phyloP scores from a whole-genome alignment of 2,329 filamentous ascomycete genomes.

The Apiospora phragmitis region DNA sequence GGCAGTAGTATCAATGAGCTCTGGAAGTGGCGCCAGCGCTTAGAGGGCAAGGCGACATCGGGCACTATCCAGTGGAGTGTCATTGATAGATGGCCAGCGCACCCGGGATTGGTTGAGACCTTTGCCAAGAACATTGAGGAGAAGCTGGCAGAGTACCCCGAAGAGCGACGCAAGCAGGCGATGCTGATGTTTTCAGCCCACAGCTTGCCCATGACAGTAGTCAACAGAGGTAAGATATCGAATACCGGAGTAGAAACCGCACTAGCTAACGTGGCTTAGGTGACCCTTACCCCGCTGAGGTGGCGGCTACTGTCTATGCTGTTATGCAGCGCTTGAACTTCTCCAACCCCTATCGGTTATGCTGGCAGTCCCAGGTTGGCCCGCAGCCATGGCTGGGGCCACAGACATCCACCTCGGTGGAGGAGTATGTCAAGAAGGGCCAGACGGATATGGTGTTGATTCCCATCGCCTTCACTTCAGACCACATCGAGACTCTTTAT shows the following conservation, averaged over 20 bases:
- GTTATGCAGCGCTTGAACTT: conserved; percentile 92
- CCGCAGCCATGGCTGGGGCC: conserved; percentile 94
- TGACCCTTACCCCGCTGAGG: conserved; percentile 93
- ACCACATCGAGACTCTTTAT: conserved; percentile 96
- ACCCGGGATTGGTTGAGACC: conserved; percentile 84
- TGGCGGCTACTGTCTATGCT: conserved; percentile 91
- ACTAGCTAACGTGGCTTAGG: conserved; percentile 46
- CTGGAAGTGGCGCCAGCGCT: conserved; percentile 91
- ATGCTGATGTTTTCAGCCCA: conserved; percentile 93
- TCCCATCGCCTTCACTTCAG: conserved; percentile 96
- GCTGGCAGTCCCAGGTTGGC: conserved; percentile 98
- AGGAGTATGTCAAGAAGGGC: conserved; percentile 85
- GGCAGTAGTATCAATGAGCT: conserved; percentile 95
- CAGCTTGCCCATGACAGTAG: conserved; percentile 94
- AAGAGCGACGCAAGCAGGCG: conserved; percentile 75
- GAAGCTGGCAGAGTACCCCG: conserved; percentile 80
- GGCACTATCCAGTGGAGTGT: conserved; percentile 93
- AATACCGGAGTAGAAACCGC: background rate
- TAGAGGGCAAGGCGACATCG: conserved; percentile 73
- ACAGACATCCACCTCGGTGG: conserved; percentile 85
- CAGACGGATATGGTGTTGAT: conserved; percentile 90
- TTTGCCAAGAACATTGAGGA: conserved; percentile 91
- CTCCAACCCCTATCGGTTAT: conserved; percentile 87
- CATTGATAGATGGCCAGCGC: conserved; percentile 96
- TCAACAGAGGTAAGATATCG: conserved; percentile 72